Evolutionary conservation across 768 basidiomycete genomes (phyloP).

Genomic region (Tricholoma sp.): DNA sequence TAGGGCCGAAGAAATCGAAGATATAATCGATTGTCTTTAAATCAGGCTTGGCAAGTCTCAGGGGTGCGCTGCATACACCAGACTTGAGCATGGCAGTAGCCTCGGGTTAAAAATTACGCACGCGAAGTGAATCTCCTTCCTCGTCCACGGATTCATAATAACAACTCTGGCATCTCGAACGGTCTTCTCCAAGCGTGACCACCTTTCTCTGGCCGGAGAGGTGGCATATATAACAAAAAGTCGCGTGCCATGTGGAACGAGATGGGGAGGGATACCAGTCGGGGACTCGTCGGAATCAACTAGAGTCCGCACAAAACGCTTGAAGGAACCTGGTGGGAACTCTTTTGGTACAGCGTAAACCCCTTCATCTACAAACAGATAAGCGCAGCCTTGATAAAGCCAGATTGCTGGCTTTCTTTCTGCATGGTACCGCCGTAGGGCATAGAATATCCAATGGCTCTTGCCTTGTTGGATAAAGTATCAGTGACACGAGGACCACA

Average conservation of each 20-base stretch:
- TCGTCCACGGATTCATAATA: slow-evolving; percentile 17
- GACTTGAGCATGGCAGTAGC: too few relatives aligned
- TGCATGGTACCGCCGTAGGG: too few relatives aligned
- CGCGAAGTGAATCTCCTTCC: background rate
- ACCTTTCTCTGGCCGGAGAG: slow-evolving; percentile 8
- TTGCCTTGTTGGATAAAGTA: too few relatives aligned
- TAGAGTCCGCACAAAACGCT: slow-evolving; percentile 5
- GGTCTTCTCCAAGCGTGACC: slow-evolving; percentile 6
- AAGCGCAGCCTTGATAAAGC: background rate
- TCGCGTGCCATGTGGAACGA: slow-evolving; percentile 1
- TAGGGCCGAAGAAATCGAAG: too few relatives aligned
- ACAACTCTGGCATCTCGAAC: background rate
- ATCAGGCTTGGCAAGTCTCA: too few relatives aligned
- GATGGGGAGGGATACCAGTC: slow-evolving; percentile 4
- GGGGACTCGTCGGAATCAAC: slow-evolving; percentile 4
- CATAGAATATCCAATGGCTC: too few relatives aligned
- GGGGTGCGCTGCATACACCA: too few relatives aligned
- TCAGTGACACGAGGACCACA: too few relatives aligned
- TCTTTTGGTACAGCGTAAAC: slow-evolving; percentile 11
- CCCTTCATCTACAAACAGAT: slow-evolving; percentile 15
- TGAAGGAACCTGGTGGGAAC: slow-evolving; percentile 3
- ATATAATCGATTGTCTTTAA: too few relatives aligned
- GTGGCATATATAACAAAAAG: slow-evolving; percentile 11
- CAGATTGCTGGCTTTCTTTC: too few relatives aligned
- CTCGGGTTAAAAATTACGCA: background rate